These are phyloP conservation scores for Ziziphus jujuba DNA, from an alignment of 306 rosid genomes.

Conservation along the genomic window DNA sequence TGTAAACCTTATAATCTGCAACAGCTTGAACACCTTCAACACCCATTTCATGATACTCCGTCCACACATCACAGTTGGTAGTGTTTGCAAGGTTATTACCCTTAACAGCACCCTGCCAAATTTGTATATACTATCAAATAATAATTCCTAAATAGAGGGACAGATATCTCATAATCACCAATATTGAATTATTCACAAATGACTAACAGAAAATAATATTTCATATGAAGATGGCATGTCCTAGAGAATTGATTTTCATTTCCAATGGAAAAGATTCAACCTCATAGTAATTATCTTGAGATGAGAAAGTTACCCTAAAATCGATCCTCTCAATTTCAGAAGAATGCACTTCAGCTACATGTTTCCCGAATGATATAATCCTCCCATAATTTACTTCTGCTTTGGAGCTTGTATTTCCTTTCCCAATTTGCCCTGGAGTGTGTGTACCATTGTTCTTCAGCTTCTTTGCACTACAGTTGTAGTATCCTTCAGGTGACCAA, in stretches of 20 bases:
- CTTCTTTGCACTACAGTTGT: constrained; percentile 54
- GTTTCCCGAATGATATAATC: constrained; percentile 73
- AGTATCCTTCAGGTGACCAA: constrained; percentile 74
- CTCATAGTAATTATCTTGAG: constrained; percentile 4
- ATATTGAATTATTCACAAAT: too few relatives aligned
- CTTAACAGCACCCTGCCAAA: constrained; percentile 59
- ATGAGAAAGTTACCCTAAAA: constrained; percentile 57
- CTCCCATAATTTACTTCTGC: constrained; percentile 62
- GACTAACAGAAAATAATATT: background rate
- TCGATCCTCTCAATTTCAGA: constrained; percentile 64
- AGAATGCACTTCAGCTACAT: constrained; percentile 52
- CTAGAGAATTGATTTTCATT: background rate
- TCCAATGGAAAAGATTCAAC: constrained; percentile 3
- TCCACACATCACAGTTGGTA: constrained; percentile 75
- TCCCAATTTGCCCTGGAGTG: constrained; percentile 25
- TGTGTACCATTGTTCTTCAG: constrained; percentile 46
- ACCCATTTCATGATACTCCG: constrained; percentile 82
- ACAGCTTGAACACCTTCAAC: constrained; percentile 70
- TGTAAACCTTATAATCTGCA: constrained; percentile 66
- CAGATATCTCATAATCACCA: constrained; percentile 7
- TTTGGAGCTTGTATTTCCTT: constrained; percentile 8
- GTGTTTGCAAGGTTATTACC: constrained; percentile 56
- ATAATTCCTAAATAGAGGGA: background rate
- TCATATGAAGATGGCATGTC: background rate
- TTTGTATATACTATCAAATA: background rate